Evolutionary conservation across 305 asterid species (phyloP), one percentile per base, ranked within the genome.

Genomic region (Plantago rigida): DNA sequence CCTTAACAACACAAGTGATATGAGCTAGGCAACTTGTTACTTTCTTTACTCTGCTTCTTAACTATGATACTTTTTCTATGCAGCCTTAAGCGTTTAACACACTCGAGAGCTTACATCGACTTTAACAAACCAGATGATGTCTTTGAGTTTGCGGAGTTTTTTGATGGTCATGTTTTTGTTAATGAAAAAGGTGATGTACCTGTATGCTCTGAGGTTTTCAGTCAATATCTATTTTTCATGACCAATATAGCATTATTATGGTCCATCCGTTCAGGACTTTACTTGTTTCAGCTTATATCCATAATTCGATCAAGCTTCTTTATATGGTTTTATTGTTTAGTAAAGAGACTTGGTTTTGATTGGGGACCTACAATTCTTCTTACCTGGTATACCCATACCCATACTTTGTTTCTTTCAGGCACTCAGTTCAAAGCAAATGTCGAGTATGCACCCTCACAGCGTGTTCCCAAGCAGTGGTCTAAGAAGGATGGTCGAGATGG

Each of bases 401-500:
- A 47, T 42, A 60, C 19, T 50, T 71, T 47, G 63, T 19, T 55
- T 15, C 71, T 26, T 66, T 53, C 78, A 89, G 97, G 97, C 65
- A 80, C 95, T 72, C 97, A 89, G 69, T 81, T 79, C 75, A 84
- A 80, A 81, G 75, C 86, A 63, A 62, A 80, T 60, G 95, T 89
- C 44, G 97, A 89, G 78, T 89, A 82, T 76, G 94, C 94, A 69
- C 97, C 97, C 71, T 89, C 92, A 56, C 97, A 89, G 68, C 84
- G 87, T 69, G 92, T 81, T 72, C 87, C 97, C 51, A 84, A 81
- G 75, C 85, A 78, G 68, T 86, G 87, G 84, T 77, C 83, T 48
- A 89, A 89, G 80, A 89, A 79, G 76, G 97, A 89, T 77, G 95
- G 92, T 2, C 95, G 97, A 5, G 95, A 86, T 77, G 97, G 97